Evolutionary conservation across 1,284 basidiomycete species (phyloP).

Genomic region (Ceratobasidium sp.): DNA sequence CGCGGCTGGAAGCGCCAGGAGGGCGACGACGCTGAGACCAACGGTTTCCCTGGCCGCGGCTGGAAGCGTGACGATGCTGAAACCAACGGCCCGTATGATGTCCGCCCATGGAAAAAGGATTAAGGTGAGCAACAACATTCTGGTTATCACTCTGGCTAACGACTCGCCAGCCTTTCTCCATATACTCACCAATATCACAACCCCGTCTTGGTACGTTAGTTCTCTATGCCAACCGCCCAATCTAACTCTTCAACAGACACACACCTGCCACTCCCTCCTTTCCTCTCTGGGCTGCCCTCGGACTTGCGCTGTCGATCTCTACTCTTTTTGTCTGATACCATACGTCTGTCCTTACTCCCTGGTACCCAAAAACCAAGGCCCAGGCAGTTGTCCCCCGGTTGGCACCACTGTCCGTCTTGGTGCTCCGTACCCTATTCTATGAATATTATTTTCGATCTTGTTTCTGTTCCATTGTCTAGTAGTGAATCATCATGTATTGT

Average conservation of each 20-base stretch:
- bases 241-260: background rate
- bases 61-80: too few species aligned
- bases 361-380: conserved; percentile 12
- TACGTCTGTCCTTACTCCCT: conserved; percentile 25
- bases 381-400: background rate
- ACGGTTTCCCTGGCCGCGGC: background rate
- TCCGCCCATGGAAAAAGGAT: too few species aligned
- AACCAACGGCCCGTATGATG: too few species aligned
- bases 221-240: background rate
- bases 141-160: too few species aligned
- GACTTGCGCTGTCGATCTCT: background rate
- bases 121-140: too few species aligned
- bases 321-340: background rate
- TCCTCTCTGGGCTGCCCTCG: background rate
- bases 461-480: background rate
- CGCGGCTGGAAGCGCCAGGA: background rate
- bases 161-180: too few species aligned
- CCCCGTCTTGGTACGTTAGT: background rate
- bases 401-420: background rate
- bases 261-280: background rate
- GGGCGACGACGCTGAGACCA: too few species aligned
- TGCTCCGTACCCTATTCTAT: conserved; percentile 27
- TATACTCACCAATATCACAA: too few species aligned
- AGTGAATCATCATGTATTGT: background rate
- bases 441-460: conserved; percentile 17